Evolutionary conservation across 2,329 filamentous ascomycete genomes (phyloP), one percentile per base, ranked within the genome.

Genomic region (Botryotinia globosa): DNA sequence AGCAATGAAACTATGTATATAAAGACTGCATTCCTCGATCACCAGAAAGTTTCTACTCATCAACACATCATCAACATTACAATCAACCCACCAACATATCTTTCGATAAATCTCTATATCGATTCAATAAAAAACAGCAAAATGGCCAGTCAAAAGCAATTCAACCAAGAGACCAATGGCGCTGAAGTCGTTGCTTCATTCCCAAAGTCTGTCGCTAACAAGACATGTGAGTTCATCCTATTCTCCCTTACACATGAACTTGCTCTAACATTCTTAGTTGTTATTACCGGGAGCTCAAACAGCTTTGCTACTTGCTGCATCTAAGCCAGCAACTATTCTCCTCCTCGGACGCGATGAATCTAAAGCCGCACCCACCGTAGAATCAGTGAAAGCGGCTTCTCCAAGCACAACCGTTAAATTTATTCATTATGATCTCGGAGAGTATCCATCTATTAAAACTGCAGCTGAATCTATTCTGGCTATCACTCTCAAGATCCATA

Each of bases 361-460:
- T n/a, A 75, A 73, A 42, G 63, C 69, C 39, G 8, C 56, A 9
- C 48, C 69, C 1, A 22, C 69, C 6, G 54, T 73, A 18, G 74
- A 64, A 64, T 67, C 72, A 32, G 73, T 75, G 25, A 59, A 68
- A 14, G 54, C 54, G 4, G 67, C 56, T 22, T 72, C 69, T n/a
- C 71, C 74, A n/a, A 48, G 56, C 48, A 72, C 73, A 20, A 54
- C 39, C 25, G 71, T 70, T 7, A 25, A 39, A 12, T 73, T 73
- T 12, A 37, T 75, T 5, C 25, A 65, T 22, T 48, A 73, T 48
- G 82, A 84, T 48, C 81, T 85, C 16, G 78, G 77, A 29, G 83
- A 82, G n/a, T 75, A 83, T 32, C 78, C 80, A 3, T 79, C 80
- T 1, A 80, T 85, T 4, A 81, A 83, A n/a, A 69, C 76, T 4